These are phyloP conservation scores for Suillus spraguei DNA, from an alignment of 768 basidiomycete genomes.

Conservation along the genomic window DNA sequence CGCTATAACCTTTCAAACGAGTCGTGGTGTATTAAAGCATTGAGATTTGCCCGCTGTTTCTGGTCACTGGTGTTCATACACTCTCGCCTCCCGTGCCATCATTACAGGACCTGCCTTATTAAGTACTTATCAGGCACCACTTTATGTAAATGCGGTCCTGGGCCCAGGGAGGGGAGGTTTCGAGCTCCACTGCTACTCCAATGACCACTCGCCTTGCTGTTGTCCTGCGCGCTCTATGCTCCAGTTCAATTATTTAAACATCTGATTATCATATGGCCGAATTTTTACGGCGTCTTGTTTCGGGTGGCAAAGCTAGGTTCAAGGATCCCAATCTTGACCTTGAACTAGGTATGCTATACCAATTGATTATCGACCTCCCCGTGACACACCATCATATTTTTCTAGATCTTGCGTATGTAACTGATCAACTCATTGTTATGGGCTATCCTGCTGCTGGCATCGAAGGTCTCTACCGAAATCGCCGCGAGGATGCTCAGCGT, in stretches of 20 bases:
- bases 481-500: constrained; percentile 68
- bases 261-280: constrained; percentile 49
- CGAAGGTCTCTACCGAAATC: constrained; percentile 81
- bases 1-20: background rate
- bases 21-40: background rate
- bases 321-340: constrained; percentile 66
- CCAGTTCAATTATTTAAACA: background rate
- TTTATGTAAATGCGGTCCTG: background rate
- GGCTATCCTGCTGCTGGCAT: constrained; percentile 77
- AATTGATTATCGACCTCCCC: constrained; percentile 17
- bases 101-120: background rate
- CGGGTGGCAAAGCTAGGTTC: constrained; percentile 81
- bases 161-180: background rate
- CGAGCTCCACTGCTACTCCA: background rate
- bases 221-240: background rate
- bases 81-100: no score
- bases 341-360: constrained; percentile 60
- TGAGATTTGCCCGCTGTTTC: background rate
- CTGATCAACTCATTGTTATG: constrained; percentile 75
- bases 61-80: no score
- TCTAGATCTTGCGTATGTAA: constrained; percentile 67
- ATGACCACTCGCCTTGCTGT: background rate
- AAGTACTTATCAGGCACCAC: background rate
- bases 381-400: background rate
- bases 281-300: constrained; percentile 73